phyloP scores from a whole-genome alignment of 768 basidiomycete genomes.

The Fibroporia radiculosa region DNA sequence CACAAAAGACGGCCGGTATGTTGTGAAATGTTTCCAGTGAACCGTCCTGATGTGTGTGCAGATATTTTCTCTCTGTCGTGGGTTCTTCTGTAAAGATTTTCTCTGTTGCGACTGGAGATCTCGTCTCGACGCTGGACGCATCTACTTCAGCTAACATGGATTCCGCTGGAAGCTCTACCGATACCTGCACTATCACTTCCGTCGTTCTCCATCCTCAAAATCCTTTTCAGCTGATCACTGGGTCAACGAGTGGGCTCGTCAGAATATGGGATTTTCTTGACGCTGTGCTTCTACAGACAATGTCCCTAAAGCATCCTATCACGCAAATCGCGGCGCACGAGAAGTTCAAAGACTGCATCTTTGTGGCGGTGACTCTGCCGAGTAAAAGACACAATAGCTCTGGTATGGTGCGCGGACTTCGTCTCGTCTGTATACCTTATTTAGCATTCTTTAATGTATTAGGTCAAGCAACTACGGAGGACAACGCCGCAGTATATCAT shows the following conservation, averaged over 20 bases:
- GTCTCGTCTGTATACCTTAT: background rate
- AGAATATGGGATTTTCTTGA: constrained; percentile 94
- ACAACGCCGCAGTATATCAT: constrained; percentile 52
- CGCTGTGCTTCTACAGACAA: constrained; percentile 65
- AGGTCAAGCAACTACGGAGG: constrained; percentile 27
- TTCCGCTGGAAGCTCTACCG: constrained; percentile 28
- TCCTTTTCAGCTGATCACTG: constrained; percentile 82
- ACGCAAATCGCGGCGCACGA: constrained; percentile 66
- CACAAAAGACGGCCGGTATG: constrained; percentile 82
- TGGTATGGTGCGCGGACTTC: constrained; percentile 15
- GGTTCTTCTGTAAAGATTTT: constrained; percentile 82
- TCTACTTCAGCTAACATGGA: constrained; percentile 19
- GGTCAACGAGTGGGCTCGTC: constrained; percentile 74
- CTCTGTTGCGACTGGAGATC: constrained; percentile 67
- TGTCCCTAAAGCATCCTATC: constrained; percentile 64
- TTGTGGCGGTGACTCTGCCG: constrained; percentile 53
- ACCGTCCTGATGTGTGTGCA: constrained; percentile 21
- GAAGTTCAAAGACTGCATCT: constrained; percentile 58
- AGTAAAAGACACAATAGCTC: constrained; percentile 35
- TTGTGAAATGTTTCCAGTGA: constrained; percentile 1
- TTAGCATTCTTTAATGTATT: constrained; percentile 2
- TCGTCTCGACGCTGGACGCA: constrained; percentile 78
- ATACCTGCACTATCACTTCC: constrained; percentile 57
- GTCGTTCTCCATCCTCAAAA: constrained; percentile 79
- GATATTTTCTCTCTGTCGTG: constrained; percentile 86